Evolutionary conservation across 2,329 filamentous ascomycete genomes (phyloP).

Genomic region (Lachnellula occidentalis): DNA sequence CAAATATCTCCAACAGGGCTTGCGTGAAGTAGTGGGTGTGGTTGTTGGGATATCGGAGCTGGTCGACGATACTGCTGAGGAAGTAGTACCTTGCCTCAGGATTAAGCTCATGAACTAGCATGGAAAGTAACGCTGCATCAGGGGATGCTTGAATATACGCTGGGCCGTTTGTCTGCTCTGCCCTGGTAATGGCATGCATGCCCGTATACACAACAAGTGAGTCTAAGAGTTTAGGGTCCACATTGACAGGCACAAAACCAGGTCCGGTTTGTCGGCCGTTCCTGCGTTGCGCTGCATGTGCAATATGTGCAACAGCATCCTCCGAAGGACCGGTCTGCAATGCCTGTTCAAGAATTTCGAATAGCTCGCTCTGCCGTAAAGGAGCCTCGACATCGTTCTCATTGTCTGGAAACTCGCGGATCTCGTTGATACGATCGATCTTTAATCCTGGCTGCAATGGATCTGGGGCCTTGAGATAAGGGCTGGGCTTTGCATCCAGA

Average conservation of each 20-base stretch:
- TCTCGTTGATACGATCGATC: conserved; percentile 70
- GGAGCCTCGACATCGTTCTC: conserved; percentile 51
- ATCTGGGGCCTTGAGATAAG: conserved; percentile 65
- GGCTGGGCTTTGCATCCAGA: conserved; percentile 69
- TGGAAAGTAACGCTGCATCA: conserved; percentile 68
- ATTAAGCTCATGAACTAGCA: conserved; percentile 68
- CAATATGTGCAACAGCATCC: conserved; percentile 71
- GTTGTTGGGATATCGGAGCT: conserved; percentile 82
- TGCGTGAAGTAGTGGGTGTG: conserved; percentile 93
- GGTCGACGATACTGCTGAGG: conserved; percentile 79
- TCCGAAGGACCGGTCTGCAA: conserved; percentile 59
- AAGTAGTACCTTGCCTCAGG: conserved; percentile 81
- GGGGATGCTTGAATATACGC: conserved; percentile 60
- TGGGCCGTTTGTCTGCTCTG: conserved; percentile 52
- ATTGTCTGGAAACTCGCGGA: conserved; percentile 60
- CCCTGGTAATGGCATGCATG: conserved; percentile 59
- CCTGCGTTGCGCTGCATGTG: conserved; percentile 62
- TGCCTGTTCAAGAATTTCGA: conserved; percentile 55
- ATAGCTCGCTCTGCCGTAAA: conserved; percentile 50
- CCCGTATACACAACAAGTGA: conserved; percentile 81
- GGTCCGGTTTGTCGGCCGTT: conserved; percentile 55
- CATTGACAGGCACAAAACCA: conserved; percentile 60
- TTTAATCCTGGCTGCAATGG: conserved; percentile 69
- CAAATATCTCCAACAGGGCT: conserved; percentile 78
- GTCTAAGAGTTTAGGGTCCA: conserved; percentile 68